Evolutionary conservation across 2,329 filamentous ascomycete genomes (phyloP).

Genomic region (Tolypocladium ovalisporum): DNA sequence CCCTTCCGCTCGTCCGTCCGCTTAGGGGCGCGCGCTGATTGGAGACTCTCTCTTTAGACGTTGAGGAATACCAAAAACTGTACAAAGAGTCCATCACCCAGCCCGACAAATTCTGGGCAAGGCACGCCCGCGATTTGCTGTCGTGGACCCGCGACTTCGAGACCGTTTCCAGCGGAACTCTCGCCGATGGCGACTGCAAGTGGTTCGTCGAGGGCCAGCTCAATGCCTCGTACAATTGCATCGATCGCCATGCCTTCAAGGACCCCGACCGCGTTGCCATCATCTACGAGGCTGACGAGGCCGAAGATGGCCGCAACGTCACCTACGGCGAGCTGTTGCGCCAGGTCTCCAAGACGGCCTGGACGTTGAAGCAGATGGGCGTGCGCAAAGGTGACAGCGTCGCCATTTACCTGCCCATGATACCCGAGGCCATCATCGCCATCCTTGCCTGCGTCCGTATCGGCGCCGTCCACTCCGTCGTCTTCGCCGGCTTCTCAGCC

Average conservation of each 20-base stretch:
- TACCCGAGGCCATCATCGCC: slow-evolving; percentile 85
- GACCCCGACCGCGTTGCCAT: slow-evolving; percentile 89
- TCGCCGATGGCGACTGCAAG: slow-evolving; percentile 71
- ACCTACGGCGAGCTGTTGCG: slow-evolving; percentile 89
- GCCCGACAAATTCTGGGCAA: slow-evolving; percentile 83
- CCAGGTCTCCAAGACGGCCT: slow-evolving; percentile 79
- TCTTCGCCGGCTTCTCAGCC: slow-evolving; percentile 95
- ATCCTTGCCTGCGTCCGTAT: slow-evolving; percentile 88
- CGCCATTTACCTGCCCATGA: slow-evolving; percentile 96
- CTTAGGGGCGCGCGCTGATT: slow-evolving; percentile 1
- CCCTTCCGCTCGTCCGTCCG: slow-evolving; percentile 3
- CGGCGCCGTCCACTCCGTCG: slow-evolving; percentile 91
- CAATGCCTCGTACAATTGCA: slow-evolving; percentile 95
- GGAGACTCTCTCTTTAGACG: slow-evolving; percentile 26
- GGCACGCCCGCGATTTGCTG: slow-evolving; percentile 75
- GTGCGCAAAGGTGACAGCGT: slow-evolving; percentile 96
- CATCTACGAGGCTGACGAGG: slow-evolving; percentile 97
- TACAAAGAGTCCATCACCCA: slow-evolving; percentile 82
- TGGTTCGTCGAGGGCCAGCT: slow-evolving; percentile 93
- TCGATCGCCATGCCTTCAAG: slow-evolving; percentile 93
- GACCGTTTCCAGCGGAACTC: slow-evolving; percentile 70
- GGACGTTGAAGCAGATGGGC: slow-evolving; percentile 87
- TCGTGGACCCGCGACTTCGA: slow-evolving; percentile 88
- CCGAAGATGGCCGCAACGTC: slow-evolving; percentile 73
- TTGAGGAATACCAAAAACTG: slow-evolving; percentile 56